Base-by-base conservation (phyloP, 2,329 filamentous ascomycete species). In the Fusarium pilosicola region DNA sequence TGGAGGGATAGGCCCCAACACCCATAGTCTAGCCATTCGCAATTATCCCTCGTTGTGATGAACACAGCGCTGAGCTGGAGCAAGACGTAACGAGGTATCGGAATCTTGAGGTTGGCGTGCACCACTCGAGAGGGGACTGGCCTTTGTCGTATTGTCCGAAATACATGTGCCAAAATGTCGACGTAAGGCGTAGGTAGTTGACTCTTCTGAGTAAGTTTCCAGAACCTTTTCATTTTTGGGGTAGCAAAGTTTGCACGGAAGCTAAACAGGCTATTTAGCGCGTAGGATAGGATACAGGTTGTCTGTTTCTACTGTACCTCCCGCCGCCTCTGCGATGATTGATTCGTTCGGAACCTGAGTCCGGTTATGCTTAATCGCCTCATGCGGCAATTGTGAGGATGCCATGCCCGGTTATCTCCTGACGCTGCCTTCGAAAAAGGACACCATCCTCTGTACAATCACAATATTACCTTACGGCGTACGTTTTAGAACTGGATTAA, bases 381-480 rank as follows among this genome's bases (percentile, higher is more conserved):
- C 39, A 68, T 68, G 24, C 22, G 59, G 39, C 42, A 51, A 54
- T 61, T 30, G 15, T 57, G 18, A 58, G 39, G 32, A 71, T 70
- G 48, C 20, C 64, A 68, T 68, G 42, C 42, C 56, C 54, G 57
- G 62, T 65, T 74, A 74, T 74, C 56, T 69, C 68, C 71, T 72
- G 59, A 65, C 59, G 44, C 28, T 34, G 30, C 45, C 52, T 42
- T 28, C 45, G 15, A 32, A 32, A 56, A 46, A 38, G 24, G 24
- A 8, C 41, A 17, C 52, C 20, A 22, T 56, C 12, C 45, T 48
- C 45, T 17, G 26, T 30, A 24, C n/a, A 59, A 49, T 36, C 38
- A 30, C 41, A 38, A 54, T 58, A 24, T 34, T 51, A 34, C 28
- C 30, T 44, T 42, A 26, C 5, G 32, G 36, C 60, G 22, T 13